A percentile compares a stretch with the other conserved stretches of the same genome.
Conservation (phyloP, 305 asterid genomes). For the Caryopteris hybrid region DNA sequence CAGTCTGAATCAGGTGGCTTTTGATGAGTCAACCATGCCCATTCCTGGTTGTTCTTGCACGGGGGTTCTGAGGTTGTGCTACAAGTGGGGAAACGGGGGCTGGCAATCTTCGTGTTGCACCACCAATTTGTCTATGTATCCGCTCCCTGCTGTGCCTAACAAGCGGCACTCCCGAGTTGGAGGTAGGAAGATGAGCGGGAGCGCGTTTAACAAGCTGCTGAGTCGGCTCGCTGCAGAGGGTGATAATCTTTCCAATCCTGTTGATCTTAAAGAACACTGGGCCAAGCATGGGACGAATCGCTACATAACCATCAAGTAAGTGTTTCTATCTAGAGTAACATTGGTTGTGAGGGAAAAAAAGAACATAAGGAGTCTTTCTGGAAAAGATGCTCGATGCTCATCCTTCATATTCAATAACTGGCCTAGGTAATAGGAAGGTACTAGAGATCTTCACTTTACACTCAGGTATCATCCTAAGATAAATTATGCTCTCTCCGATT, state of each 20-base stretch:
- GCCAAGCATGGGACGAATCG: constrained; percentile 98
- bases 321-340: neutral
- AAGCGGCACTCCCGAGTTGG: constrained; percentile 91
- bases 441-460: neutral
- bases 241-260: constrained; percentile 72
- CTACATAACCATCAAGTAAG: constrained; percentile 87
- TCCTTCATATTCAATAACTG: neutral
- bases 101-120: constrained; percentile 99
- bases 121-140: constrained; percentile 77
- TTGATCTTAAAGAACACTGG: constrained; percentile 90
- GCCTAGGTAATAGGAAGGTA: neutral
- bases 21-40: constrained; percentile 89
- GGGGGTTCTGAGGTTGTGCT: constrained; percentile 76
- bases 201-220: constrained; percentile 84
- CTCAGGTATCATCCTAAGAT: neutral
- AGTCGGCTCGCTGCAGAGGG: constrained; percentile 88
- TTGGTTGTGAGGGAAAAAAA: constrained; percentile 17
- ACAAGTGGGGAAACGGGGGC: constrained; percentile 98
- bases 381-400: neutral
- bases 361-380: neutral
- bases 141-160: constrained; percentile 87
- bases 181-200: constrained; percentile 96
- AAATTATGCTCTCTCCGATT: neutral
- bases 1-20: constrained; percentile 89
- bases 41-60: constrained; percentile 96